These are phyloP conservation scores for Coleophoma eucalyptorum DNA, from an alignment of 2,329 filamentous ascomycete genomes.

Conservation along the genomic window DNA sequence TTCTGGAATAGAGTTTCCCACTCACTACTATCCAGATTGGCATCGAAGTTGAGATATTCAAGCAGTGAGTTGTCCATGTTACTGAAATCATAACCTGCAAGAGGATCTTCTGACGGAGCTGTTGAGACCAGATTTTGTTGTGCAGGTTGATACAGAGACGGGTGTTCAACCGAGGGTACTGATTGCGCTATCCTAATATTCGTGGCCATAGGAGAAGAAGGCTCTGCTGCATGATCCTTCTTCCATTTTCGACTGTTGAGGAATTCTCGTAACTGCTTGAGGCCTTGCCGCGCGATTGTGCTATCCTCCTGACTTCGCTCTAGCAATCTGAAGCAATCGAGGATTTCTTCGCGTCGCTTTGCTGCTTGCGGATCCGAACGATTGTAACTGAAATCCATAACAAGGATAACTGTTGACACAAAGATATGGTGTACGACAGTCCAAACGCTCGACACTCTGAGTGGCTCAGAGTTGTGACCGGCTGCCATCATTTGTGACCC, in stretches of 20 bases:
- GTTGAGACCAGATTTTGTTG: not conserved
- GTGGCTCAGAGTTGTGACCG: constrained; percentile 16
- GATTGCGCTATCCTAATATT: not conserved
- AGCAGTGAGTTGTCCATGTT: not conserved
- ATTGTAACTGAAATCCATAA: constrained; percentile 33
- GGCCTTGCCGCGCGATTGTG: constrained; percentile 14
- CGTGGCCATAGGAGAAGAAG: not conserved
- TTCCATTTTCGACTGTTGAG: constrained; percentile 2
- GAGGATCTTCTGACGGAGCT: not conserved
- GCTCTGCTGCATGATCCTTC: not conserved
- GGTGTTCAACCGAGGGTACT: not conserved
- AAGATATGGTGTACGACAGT: constrained; percentile 29
- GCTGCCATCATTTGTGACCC: constrained; percentile 20
- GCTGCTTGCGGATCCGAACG: constrained; percentile 23
- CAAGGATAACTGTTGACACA: constrained; percentile 32
- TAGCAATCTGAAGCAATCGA: constrained; percentile 28
- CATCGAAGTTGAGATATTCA: constrained; percentile 5
- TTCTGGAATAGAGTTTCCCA: constrained; percentile 4
- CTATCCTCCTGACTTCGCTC: constrained; percentile 18
- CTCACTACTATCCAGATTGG: constrained; percentile 3
- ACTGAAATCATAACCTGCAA: not conserved
- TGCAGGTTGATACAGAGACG: not conserved
- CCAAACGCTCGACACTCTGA: constrained; percentile 17
- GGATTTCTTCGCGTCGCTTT: constrained; percentile 25
- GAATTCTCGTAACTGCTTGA: constrained; percentile 11